Percentiles rank a stretch among this genome's conserved stretches.
Evolutionary conservation across 371 early-diverging fungal species (phyloP).

Genomic region (Circinella minor): DNA sequence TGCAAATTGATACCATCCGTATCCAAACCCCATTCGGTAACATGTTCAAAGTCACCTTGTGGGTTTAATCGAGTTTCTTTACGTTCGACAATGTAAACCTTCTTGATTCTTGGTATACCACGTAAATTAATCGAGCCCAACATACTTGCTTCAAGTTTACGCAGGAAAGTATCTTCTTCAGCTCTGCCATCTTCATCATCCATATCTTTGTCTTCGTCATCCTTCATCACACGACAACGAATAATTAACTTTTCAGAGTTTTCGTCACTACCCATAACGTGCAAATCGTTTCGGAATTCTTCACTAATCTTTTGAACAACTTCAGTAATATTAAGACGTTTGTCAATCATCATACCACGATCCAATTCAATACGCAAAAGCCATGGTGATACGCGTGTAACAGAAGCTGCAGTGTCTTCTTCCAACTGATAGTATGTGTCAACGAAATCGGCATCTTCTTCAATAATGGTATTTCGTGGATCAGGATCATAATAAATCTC

Average conservation of each 20-base stretch:
- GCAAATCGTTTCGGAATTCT: conserved; percentile 78
- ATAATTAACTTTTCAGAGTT: conserved; percentile 91
- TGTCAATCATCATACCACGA: conserved; percentile 89
- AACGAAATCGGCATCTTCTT: conserved; percentile 95
- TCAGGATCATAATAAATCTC: conserved; percentile 99
- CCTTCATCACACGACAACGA: conserved; percentile 85
- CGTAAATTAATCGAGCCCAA: conserved; percentile 86
- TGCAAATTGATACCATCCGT: conserved; percentile 97
- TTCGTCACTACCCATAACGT: conserved; percentile 91
- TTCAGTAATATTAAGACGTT: conserved; percentile 85
- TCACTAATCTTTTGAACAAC: conserved; percentile 76
- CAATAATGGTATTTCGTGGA: conserved; percentile 82
- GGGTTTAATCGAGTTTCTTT: conserved; percentile 59
- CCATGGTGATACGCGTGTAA: conserved; percentile 89
- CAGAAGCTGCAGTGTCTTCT: conserved; percentile 66
- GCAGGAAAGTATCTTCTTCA: conserved; percentile 92
- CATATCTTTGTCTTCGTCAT: conserved; percentile 62
- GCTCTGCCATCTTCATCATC: conserved; percentile 70
- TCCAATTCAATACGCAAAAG: conserved; percentile 93
- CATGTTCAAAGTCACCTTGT: conserved; percentile 72
- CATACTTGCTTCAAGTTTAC: conserved; percentile 84
- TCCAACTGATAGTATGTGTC: conserved; percentile 89
- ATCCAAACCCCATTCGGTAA: conserved; percentile 89
- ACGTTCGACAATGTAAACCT: conserved; percentile 91
- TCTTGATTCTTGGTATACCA: conserved; percentile 90